phyloP scores from a whole-genome alignment of 257 asterid genomes.

The Anisodus tanguticus region DNA sequence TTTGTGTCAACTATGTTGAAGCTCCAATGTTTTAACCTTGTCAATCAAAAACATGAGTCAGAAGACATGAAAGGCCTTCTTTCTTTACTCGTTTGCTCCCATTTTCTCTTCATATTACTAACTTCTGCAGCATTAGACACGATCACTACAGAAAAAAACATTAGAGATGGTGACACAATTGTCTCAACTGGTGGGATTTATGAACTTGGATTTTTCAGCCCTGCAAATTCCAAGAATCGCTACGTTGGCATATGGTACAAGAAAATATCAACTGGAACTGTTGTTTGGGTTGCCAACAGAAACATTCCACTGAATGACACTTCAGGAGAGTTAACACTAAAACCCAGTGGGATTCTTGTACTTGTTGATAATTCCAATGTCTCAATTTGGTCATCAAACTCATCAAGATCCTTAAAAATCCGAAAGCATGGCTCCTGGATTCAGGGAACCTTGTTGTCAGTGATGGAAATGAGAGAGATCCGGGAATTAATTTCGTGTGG shows the following conservation, averaged over 20 bases:
- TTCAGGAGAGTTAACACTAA: conserved; percentile 24
- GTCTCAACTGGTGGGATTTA: conserved; percentile 21
- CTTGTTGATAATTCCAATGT: neutral
- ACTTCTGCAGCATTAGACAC: conserved; percentile 20
- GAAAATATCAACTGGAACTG: neutral
- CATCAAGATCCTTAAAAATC: conserved; percentile 7
- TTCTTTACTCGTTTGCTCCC: neutral
- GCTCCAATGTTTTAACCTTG: neutral
- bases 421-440: conserved; percentile 22
- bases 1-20: neutral
- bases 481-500: conserved; percentile 3
- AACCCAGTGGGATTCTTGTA: conserved; percentile 29
- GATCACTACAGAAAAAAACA: conserved; percentile 25
- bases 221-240: conserved; percentile 24
- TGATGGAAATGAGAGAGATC: conserved; percentile 13
- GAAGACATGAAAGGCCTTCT: neutral
- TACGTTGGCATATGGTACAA: conserved; percentile 33
- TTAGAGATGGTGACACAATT: conserved; percentile 28
- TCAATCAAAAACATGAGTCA: conserved; percentile 7
- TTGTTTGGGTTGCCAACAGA: conserved; percentile 32
- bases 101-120: neutral
- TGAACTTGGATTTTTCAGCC: conserved; percentile 33
- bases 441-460: conserved; percentile 30
- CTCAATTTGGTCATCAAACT: conserved; percentile 32
- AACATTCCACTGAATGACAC: conserved; percentile 30